These are phyloP conservation scores for Naumovozyma dairenensis DNA, from an alignment of 805 yeast species.

Conservation along the genomic window DNA sequence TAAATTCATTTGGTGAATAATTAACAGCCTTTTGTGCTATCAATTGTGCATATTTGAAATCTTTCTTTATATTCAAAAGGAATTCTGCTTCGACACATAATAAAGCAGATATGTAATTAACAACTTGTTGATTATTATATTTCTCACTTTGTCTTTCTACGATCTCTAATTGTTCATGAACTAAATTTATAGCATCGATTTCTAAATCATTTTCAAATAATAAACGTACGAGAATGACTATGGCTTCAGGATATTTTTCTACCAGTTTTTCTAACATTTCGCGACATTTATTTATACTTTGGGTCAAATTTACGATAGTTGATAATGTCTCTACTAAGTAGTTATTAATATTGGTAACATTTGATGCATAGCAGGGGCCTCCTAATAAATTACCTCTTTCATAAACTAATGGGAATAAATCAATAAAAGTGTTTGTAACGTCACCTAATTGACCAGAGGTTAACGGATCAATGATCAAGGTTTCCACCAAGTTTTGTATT, in stretches of 20 bases:
- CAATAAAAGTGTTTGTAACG: conserved; percentile 24
- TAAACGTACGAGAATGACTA: conserved; percentile 25
- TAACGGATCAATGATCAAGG: conserved; percentile 75
- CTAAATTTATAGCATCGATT: conserved; percentile 27
- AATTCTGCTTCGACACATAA: conserved; percentile 25
- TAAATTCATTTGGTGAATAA: conserved; percentile 65
- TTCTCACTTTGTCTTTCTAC: conserved; percentile 7
- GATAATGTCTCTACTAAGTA: conserved; percentile 26
- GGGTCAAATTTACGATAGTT: conserved; percentile 25
- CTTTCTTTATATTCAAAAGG: conserved; percentile 19
- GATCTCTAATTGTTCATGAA: conserved; percentile 21
- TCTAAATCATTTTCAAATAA: conserved; percentile 29
- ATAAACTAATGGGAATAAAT: conserved; percentile 26
- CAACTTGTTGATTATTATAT: background rate
- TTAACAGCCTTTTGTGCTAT: conserved; percentile 37
- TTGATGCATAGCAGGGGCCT: conserved; percentile 25
- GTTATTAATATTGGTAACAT: conserved; percentile 26
- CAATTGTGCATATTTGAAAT: conserved; percentile 18
- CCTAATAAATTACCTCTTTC: conserved; percentile 25
- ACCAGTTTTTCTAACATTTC: conserved; percentile 19
- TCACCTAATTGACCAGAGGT: conserved; percentile 26
- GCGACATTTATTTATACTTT: conserved; percentile 18
- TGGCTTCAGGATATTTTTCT: conserved; percentile 18
- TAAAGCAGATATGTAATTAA: conserved; percentile 23
- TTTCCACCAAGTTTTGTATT: conserved; percentile 65